phyloP scores from a whole-genome alignment of 2,329 filamentous ascomycete genomes.

The Xylariaceae sp. region DNA sequence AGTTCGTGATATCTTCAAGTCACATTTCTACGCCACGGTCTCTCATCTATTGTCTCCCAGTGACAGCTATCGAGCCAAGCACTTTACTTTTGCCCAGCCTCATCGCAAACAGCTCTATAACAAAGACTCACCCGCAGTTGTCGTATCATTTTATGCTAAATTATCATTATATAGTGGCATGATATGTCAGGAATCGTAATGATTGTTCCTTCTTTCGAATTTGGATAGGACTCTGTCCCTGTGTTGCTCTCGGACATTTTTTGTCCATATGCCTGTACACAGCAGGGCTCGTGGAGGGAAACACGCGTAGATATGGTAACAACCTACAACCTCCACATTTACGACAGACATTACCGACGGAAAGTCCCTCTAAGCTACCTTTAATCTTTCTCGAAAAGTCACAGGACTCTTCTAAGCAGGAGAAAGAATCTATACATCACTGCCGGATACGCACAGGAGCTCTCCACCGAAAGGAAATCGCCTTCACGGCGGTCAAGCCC shows the following conservation, averaged over 20 bases:
- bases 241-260: slow-evolving; percentile 41
- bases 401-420: slow-evolving; percentile 37
- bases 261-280: slow-evolving; percentile 43
- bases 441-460: slow-evolving; percentile 42
- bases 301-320: slow-evolving; percentile 42
- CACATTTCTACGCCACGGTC: slow-evolving; percentile 13
- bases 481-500: slow-evolving; percentile 38
- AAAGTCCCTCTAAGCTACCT: slow-evolving; percentile 26
- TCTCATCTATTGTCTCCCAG: slow-evolving; percentile 16
- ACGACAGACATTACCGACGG: slow-evolving; percentile 33
- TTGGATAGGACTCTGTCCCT: slow-evolving; percentile 37
- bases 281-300: slow-evolving; percentile 42
- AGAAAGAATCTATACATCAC: slow-evolving; percentile 30
- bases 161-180: slow-evolving; percentile 4
- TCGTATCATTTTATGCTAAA: slow-evolving; percentile 15
- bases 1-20: slow-evolving; percentile 8
- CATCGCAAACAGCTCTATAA: slow-evolving; percentile 13
- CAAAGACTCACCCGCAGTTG: slow-evolving; percentile 13
- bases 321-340: slow-evolving; percentile 43
- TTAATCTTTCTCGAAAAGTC: slow-evolving; percentile 45
- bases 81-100: slow-evolving; percentile 11
- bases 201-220: slow-evolving; percentile 19
- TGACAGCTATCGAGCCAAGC: slow-evolving; percentile 8
- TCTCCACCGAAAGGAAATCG: slow-evolving; percentile 32
- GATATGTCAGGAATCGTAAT: slow-evolving; percentile 12